phyloP scores from a whole-genome alignment of 495 filamentous ascomycete species.

The Penicillium arizonense region DNA sequence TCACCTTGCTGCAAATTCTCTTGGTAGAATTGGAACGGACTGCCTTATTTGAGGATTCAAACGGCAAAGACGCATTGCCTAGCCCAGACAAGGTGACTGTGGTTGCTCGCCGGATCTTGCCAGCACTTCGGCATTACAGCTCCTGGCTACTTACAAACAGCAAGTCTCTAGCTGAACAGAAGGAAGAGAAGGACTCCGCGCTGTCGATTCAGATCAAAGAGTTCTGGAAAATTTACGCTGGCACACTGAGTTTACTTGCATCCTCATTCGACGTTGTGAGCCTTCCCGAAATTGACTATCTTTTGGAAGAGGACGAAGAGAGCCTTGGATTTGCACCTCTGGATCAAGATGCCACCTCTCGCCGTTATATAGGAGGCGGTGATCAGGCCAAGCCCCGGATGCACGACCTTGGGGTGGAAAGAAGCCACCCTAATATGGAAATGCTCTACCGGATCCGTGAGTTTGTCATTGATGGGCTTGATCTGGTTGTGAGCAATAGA shows the following conservation, averaged over 20 bases:
- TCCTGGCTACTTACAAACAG: constrained; percentile 63
- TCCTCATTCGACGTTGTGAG: constrained; percentile 57
- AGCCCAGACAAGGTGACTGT: constrained; percentile 58
- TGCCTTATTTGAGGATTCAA: constrained; percentile 44
- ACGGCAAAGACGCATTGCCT: constrained; percentile 23
- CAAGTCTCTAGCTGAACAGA: constrained; percentile 48
- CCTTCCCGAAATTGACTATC: constrained; percentile 60
- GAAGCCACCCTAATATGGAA: constrained; percentile 64
- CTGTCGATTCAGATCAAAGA: constrained; percentile 60
- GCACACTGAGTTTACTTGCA: constrained; percentile 61
- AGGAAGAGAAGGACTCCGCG: constrained; percentile 54
- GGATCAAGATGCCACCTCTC: constrained; percentile 45
- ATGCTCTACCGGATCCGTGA: constrained; percentile 69
- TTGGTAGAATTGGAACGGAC: constrained; percentile 62
- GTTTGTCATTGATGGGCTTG: constrained; percentile 64
- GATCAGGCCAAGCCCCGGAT: constrained; percentile 52
- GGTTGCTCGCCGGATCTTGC: constrained; percentile 63
- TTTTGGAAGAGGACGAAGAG: constrained; percentile 75
- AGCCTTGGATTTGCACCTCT: constrained; percentile 74
- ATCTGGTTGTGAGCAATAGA: constrained; percentile 53
- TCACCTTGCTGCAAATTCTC: constrained; percentile 71
- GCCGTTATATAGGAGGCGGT: constrained; percentile 45
- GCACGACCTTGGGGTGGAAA: constrained; percentile 54
- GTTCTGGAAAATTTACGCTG: constrained; percentile 71
- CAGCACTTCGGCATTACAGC: constrained; percentile 70